phyloP scores from a whole-genome alignment of 306 rosid genomes.

The Vicia villosa region DNA sequence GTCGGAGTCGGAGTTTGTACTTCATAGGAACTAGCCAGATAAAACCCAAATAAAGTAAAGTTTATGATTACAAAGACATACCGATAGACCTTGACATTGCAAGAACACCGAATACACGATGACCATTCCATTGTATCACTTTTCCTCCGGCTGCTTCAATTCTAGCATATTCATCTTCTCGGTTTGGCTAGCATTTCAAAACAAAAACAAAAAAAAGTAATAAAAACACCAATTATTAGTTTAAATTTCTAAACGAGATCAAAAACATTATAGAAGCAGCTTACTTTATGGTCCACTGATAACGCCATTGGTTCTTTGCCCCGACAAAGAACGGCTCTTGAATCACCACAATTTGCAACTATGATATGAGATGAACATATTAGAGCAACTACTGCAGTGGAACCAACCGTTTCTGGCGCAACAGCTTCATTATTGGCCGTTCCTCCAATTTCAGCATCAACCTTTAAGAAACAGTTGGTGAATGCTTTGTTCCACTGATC shows the following conservation, averaged over 20 bases:
- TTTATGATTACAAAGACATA: conserved; percentile 40
- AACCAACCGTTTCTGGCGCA: conserved; percentile 93
- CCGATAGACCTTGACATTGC: conserved; percentile 99
- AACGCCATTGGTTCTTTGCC: conserved; percentile 85
- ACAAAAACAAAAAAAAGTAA: conserved; percentile 20
- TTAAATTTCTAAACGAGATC: neutral
- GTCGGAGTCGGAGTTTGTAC: neutral
- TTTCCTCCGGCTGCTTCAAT: conserved; percentile 97
- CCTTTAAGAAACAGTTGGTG: conserved; percentile 74
- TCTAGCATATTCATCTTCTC: conserved; percentile 91
- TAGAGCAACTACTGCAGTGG: conserved; percentile 86
- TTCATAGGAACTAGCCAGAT: neutral
- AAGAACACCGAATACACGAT: conserved; percentile 92
- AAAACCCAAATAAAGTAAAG: conserved; percentile 6
- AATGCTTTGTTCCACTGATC: conserved; percentile 74
- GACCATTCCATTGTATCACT: conserved; percentile 95
- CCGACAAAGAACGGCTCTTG: conserved; percentile 90
- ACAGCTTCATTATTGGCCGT: conserved; percentile 57
- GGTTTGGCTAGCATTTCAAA: conserved; percentile 67
- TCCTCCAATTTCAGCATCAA: conserved; percentile 86
- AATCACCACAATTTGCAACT: conserved; percentile 90
- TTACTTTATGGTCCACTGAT: conserved; percentile 91
- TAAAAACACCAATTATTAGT: conserved; percentile 20
- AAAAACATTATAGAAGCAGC: conserved; percentile 22
- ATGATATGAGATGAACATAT: conserved; percentile 83